These are phyloP conservation scores for Aureobasidium mangrovei DNA, from an alignment of 2,329 filamentous ascomycete genomes.

Conservation along the genomic window DNA sequence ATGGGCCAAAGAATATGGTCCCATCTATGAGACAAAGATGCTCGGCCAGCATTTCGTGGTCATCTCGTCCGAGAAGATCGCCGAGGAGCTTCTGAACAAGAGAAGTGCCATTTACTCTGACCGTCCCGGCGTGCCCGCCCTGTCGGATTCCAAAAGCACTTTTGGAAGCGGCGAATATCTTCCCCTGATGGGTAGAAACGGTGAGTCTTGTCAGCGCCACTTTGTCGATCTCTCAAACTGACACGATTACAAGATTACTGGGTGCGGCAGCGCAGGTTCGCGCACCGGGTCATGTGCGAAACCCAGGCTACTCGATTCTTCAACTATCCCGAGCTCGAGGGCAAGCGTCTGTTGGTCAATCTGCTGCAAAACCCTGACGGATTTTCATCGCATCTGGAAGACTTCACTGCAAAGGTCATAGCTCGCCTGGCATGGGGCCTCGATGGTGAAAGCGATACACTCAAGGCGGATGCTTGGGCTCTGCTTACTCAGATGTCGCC, in stretches of 20 bases:
- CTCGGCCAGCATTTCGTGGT: constrained; percentile 34
- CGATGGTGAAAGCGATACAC: too few species aligned
- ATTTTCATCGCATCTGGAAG: constrained; percentile 21
- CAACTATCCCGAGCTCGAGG: constrained; percentile 48
- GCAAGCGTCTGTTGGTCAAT: constrained; percentile 44
- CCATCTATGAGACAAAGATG: constrained; percentile 30
- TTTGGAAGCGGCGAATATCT: constrained; percentile 17
- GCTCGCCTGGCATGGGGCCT: too few species aligned
- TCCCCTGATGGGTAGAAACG: constrained; percentile 27
- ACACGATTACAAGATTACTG: constrained; percentile 34
- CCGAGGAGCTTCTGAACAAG: constrained; percentile 29
- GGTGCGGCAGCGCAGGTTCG: too few species aligned
- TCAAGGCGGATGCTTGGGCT: too few species aligned
- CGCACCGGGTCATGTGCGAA: too few species aligned
- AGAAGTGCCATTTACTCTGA: constrained; percentile 20
- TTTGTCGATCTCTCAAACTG: constrained; percentile 40
- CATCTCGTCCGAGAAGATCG: constrained; percentile 31
- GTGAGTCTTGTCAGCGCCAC: constrained; percentile 34
- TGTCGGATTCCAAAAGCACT: constrained; percentile 11
- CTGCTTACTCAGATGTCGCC: too few species aligned
- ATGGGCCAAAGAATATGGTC: constrained; percentile 24
- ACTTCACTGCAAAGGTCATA: too few species aligned
- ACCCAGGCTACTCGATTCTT: too few species aligned
- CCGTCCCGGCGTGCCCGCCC: constrained; percentile 20
- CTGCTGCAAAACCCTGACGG: constrained; percentile 37